Evolutionary conservation across 2,329 filamentous ascomycete species (phyloP).

Genomic region (Pseudopithomyces maydicus): DNA sequence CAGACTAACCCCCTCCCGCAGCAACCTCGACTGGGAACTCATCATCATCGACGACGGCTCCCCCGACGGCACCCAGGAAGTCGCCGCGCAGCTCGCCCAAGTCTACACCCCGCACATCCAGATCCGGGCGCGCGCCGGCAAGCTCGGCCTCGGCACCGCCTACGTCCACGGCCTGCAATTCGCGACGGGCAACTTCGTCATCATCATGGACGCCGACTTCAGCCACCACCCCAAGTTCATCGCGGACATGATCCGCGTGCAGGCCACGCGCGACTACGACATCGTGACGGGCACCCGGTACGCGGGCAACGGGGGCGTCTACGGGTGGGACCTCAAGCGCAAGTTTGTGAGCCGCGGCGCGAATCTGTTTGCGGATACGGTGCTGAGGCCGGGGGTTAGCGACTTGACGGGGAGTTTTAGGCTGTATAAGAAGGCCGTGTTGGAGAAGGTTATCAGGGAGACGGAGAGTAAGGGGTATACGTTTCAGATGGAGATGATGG

Average conservation of each 20-base stretch:
- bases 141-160: conserved; percentile 94
- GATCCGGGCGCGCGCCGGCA: conserved; percentile 87
- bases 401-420: conserved; percentile 95
- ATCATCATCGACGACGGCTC: conserved; percentile 98
- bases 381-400: conserved; percentile 89
- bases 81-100: conserved; percentile 88
- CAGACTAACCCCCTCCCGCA: conserved; percentile 45
- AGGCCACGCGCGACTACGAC: conserved; percentile 81
- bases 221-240: conserved; percentile 99
- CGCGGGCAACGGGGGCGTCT: conserved; percentile 83
- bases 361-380: conserved; percentile 94
- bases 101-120: conserved; percentile 79
- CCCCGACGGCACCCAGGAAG: conserved; percentile 89
- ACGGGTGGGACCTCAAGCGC: conserved; percentile 90
- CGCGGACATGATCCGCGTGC: conserved; percentile 84
- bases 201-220: conserved; percentile 99
- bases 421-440: conserved; percentile 87
- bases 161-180: conserved; percentile 95
- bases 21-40: conserved; percentile 94
- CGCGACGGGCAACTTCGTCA: conserved; percentile 88
- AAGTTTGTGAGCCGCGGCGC: conserved; percentile 81
- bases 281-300: conserved; percentile 98
- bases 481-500: conserved; percentile 99
- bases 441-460: conserved; percentile 87
- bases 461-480: conserved; percentile 97